phyloP scores from a whole-genome alignment of 2,329 filamentous ascomycete species.

The Thelonectria blattea region DNA sequence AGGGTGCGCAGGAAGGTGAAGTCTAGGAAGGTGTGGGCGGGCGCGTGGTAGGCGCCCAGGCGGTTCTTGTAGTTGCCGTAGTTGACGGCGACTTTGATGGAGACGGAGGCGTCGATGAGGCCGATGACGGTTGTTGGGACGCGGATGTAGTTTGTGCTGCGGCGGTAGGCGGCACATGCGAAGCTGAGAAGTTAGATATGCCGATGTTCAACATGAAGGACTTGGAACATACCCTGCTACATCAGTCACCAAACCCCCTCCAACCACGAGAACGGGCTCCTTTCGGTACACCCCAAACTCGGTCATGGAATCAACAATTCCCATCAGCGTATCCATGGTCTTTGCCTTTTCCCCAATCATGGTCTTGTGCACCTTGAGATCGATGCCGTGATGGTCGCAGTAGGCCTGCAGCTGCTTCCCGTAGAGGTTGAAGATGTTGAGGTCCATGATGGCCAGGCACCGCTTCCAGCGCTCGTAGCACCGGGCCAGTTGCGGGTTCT shows the following conservation, averaged over 20 bases:
- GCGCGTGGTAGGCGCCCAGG: constrained; percentile 75
- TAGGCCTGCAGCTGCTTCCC: constrained; percentile 70
- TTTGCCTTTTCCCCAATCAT: constrained; percentile 80
- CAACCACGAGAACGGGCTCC: constrained; percentile 71
- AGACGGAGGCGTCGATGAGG: constrained; percentile 76
- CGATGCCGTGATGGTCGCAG: constrained; percentile 68
- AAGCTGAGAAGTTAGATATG: constrained; percentile 52
- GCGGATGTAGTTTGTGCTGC: constrained; percentile 76
- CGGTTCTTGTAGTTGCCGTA: constrained; percentile 79
- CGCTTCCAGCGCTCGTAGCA: constrained; percentile 71
- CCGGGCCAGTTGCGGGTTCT: constrained; percentile 66
- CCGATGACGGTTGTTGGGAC: constrained; percentile 78
- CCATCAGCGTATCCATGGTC: constrained; percentile 71
- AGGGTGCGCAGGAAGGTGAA: constrained; percentile 74
- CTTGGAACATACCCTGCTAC: constrained; percentile 68
- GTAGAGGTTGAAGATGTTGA: constrained; percentile 74
- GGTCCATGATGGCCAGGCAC: constrained; percentile 71
- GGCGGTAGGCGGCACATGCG: constrained; percentile 73
- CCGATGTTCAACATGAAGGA: background rate
- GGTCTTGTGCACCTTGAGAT: constrained; percentile 71
- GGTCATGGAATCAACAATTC: constrained; percentile 76
- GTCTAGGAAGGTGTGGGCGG: constrained; percentile 74
- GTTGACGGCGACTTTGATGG: constrained; percentile 80
- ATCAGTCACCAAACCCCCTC: constrained; percentile 74
- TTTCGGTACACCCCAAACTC: constrained; percentile 74